Conservation (phyloP, 352 stramenopile genomes). For the Pythium apleroticum region DNA sequence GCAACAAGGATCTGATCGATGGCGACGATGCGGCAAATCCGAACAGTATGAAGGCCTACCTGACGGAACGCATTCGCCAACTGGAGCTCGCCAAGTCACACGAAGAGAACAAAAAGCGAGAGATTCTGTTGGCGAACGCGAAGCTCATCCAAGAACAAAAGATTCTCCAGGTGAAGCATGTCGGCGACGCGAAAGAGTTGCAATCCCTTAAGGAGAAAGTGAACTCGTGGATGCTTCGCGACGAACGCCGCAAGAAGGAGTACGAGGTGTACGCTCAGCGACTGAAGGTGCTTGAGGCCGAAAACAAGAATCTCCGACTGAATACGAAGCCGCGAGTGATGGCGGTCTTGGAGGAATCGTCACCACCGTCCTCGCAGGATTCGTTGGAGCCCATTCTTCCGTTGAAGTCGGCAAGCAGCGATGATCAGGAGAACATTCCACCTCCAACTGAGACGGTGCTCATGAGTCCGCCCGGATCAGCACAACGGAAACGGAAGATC, state of each 20-base stretch:
- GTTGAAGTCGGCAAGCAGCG: neutral
- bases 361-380: neutral
- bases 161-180: constrained; percentile 46
- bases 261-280: constrained; percentile 23
- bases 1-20: neutral
- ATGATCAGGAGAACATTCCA: constrained; percentile 29
- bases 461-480: neutral
- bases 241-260: constrained; percentile 49
- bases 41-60: constrained; percentile 27
- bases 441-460: constrained; percentile 5
- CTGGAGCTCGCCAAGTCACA: constrained; percentile 44
- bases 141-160: constrained; percentile 69
- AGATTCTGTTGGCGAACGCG: constrained; percentile 62
- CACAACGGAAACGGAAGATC: constrained; percentile 21
- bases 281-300: constrained; percentile 21
- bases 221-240: constrained; percentile 47
- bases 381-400: neutral
- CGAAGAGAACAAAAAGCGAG: constrained; percentile 55
- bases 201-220: constrained; percentile 50
- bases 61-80: constrained; percentile 48
- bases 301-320: constrained; percentile 10
- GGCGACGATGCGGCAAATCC: neutral
- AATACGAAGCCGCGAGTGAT: neutral
- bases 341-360: neutral
- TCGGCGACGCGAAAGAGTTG: constrained; percentile 28